Evolutionary conservation across 2,329 filamentous ascomycete genomes (phyloP).

Genomic region (Penicillium frequentans): DNA sequence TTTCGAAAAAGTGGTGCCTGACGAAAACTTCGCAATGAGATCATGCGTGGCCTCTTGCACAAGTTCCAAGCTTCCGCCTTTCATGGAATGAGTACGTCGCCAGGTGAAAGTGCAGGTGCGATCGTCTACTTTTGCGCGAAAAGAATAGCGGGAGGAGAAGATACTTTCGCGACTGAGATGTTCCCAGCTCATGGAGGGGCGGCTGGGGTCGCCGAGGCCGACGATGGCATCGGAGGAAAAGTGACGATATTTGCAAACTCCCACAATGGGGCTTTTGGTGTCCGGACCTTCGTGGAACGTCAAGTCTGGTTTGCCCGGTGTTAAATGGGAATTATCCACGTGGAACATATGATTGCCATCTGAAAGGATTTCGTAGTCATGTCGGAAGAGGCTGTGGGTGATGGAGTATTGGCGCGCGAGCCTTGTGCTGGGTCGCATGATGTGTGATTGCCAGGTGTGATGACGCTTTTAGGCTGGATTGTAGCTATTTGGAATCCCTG

Average conservation of each 20-base stretch:
- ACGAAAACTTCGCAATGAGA: constrained; percentile 32
- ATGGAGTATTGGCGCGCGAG: constrained; percentile 22
- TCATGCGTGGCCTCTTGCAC: constrained; percentile 30
- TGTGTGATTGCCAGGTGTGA: neutral
- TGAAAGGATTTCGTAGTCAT: constrained; percentile 25
- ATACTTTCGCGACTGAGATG: constrained; percentile 28
- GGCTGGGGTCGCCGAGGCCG: constrained; percentile 31
- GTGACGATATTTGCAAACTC: constrained; percentile 33
- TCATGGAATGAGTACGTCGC: constrained; percentile 11
- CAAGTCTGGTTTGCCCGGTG: constrained; percentile 34
- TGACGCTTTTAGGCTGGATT: neutral
- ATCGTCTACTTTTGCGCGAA: constrained; percentile 24
- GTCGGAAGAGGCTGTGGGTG: constrained; percentile 20
- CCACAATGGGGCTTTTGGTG: constrained; percentile 27
- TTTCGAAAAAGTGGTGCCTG: constrained; percentile 25
- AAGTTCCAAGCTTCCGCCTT: constrained; percentile 29
- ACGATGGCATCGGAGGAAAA: constrained; percentile 35
- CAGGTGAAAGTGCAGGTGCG: constrained; percentile 15
- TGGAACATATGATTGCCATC: constrained; percentile 20
- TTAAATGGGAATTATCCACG: constrained; percentile 30
- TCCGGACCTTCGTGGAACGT: constrained; percentile 32
- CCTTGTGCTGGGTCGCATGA: neutral
- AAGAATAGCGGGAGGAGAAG: constrained; percentile 27
- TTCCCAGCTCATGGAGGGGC: constrained; percentile 30
- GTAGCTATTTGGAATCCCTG: neutral